These are phyloP conservation scores for Galeopsis tetrahit DNA, from an alignment of 257 asterid genomes.

Conservation along the genomic window DNA sequence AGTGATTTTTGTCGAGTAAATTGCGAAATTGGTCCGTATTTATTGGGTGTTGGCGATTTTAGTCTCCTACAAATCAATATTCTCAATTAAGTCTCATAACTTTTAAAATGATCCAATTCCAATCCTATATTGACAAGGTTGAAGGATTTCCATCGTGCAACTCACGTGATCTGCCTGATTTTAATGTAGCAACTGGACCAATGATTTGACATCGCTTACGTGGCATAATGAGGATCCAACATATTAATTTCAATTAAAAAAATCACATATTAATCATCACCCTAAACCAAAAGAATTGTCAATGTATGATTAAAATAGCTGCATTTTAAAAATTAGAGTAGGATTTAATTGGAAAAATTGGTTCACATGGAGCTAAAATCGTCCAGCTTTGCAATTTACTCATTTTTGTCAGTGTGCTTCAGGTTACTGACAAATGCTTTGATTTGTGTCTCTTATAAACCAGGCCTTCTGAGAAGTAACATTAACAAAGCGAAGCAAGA, in stretches of 20 bases:
- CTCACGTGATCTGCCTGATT: background rate
- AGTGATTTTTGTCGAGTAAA: constrained; percentile 39
- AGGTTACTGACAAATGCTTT: constrained; percentile 19
- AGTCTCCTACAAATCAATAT: background rate
- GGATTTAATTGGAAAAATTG: background rate
- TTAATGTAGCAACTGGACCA: background rate
- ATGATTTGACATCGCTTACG: background rate
- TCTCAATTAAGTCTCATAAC: background rate
- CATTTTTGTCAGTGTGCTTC: background rate
- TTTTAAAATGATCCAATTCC: too few relatives aligned
- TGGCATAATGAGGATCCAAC: background rate
- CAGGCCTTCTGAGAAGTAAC: constrained; percentile 83
- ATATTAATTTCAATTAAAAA: too few relatives aligned
- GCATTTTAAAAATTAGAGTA: too few relatives aligned
- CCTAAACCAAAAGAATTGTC: background rate
- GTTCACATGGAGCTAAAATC: background rate
- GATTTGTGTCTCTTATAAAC: constrained; percentile 12
- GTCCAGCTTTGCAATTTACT: background rate
- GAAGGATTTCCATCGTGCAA: background rate
- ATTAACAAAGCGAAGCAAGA: constrained; percentile 93
- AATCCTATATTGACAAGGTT: background rate
- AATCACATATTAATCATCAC: background rate
- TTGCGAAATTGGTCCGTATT: background rate
- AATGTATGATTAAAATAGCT: background rate
- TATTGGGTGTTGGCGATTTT: background rate